phyloP scores from a whole-genome alignment of 1,284 basidiomycete genomes.

The Ustilago bromivora region DNA sequence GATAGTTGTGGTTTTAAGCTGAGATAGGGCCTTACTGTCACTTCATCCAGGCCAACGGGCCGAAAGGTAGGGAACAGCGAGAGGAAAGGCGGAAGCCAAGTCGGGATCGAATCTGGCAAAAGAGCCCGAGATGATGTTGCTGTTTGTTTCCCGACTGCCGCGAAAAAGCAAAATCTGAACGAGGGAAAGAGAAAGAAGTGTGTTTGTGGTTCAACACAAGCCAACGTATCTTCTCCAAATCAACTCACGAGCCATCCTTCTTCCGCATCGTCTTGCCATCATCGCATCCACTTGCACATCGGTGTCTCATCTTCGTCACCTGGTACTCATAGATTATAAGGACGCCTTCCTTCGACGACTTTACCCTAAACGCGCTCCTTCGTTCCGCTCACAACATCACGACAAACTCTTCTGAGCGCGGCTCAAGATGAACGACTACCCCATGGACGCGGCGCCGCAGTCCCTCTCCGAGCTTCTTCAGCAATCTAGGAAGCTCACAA shows the following conservation, averaged over 20 bases:
- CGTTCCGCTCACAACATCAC: background rate
- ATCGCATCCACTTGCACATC: background rate
- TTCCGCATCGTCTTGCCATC: conserved; percentile 7
- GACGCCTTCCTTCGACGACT: background rate
- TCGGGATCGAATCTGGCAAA: conserved; percentile 13
- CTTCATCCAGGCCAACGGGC: too few species aligned
- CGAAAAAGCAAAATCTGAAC: conserved; percentile 3
- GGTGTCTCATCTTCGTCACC: background rate
- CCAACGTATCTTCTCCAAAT: conserved; percentile 8
- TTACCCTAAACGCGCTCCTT: background rate
- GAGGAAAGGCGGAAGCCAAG: background rate
- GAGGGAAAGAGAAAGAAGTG: conserved; percentile 4
- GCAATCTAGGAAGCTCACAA: conserved; percentile 66
- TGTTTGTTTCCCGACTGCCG: conserved; percentile 22
- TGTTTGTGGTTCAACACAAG: background rate
- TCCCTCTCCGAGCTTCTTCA: conserved; percentile 65
- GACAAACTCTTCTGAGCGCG: background rate
- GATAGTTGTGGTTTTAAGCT: too few species aligned
- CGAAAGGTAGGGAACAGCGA: background rate
- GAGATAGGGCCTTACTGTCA: too few species aligned
- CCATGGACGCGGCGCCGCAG: conserved; percentile 54
- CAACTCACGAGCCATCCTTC: conserved; percentile 6
- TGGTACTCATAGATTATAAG: background rate
- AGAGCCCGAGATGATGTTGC: conserved; percentile 2
- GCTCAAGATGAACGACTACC: conserved; percentile 51